These are phyloP conservation scores for Apiotrichum domesticum DNA, from an alignment of 1,284 basidiomycete species.

Conservation along the genomic window DNA sequence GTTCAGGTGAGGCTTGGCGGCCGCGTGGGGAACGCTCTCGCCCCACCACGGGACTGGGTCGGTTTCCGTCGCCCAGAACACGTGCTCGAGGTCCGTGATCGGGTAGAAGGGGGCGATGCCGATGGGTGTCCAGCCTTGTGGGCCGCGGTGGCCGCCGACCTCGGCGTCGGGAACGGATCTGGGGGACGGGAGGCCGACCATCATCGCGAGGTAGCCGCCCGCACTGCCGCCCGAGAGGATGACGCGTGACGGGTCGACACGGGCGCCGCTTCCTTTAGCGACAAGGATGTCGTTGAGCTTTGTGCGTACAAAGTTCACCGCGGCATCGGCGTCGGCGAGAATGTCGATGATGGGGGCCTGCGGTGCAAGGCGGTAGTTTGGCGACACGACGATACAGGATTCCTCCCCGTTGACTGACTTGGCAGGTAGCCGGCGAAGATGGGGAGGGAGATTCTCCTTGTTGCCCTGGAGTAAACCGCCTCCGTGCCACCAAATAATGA, in stretches of 20 bases:
- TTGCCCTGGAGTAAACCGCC: conserved; percentile 44
- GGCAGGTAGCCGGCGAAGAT: conserved; percentile 36
- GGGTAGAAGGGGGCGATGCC: conserved; percentile 42
- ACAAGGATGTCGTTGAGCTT: conserved; percentile 32
- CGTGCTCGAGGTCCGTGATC: conserved; percentile 41
- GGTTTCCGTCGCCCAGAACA: conserved; percentile 43
- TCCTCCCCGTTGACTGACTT: conserved; percentile 9
- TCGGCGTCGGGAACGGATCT: conserved; percentile 23
- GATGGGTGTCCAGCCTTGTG: conserved; percentile 26
- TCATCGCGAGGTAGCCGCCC: conserved; percentile 42
- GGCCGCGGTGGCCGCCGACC: conserved; percentile 35
- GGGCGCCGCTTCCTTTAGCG: conserved; percentile 23
- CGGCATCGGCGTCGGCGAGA: conserved; percentile 32
- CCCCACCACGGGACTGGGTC: conserved; percentile 41
- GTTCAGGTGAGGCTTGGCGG: conserved; percentile 38
- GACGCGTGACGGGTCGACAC: conserved; percentile 32
- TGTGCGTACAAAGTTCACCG: conserved; percentile 27
- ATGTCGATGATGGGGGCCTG: conserved; percentile 44
- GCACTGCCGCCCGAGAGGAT: conserved; percentile 41
- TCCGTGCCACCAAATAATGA: conserved; percentile 45
- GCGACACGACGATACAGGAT: conserved; percentile 33
- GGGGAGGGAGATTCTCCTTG: conserved; percentile 45
- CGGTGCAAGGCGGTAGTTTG: conserved; percentile 40
- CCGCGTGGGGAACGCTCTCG: conserved; percentile 30
- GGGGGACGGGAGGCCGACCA: conserved; percentile 34